phyloP scores from a whole-genome alignment of 129 eudicot species.

The Cynara cardunculus region DNA sequence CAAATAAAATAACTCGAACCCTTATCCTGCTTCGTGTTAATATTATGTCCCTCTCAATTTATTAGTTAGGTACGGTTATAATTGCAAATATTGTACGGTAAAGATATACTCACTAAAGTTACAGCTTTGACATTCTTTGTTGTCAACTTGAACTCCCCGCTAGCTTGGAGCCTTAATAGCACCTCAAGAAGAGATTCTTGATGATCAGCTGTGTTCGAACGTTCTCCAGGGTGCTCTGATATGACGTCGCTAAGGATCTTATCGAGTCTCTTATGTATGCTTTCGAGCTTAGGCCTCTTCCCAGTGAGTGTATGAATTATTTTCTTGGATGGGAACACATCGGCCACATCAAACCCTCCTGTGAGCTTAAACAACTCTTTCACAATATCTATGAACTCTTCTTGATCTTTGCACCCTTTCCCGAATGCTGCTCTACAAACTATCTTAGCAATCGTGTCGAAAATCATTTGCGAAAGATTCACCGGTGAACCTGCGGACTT shows the following conservation, averaged over 20 bases:
- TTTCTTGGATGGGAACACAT: conserved; percentile 7
- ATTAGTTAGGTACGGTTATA: no score
- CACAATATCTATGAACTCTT: conserved; percentile 2
- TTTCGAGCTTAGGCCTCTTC: conserved; percentile 7
- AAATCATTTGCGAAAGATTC: conserved; percentile 7
- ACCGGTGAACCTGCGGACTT: not conserved
- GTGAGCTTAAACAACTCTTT: not conserved
- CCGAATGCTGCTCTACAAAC: conserved; percentile 10
- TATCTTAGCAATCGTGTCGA: not conserved
- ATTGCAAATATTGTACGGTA: no score
- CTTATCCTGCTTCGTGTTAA: no score
- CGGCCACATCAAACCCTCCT: conserved; percentile 22
- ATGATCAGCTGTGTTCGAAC: not conserved
- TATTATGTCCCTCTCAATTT: no score
- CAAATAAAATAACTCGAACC: no score
- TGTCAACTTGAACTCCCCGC: conserved; percentile 13
- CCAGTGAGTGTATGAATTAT: conserved; percentile 11
- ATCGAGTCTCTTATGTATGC: conserved; percentile 7
- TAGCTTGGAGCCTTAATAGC: not conserved
- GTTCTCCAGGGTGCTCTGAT: not conserved
- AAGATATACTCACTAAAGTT: not conserved
- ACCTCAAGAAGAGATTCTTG: conserved; percentile 14
- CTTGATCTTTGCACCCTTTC: conserved; percentile 3
- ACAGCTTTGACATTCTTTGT: conserved; percentile 15
- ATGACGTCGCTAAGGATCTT: not conserved